Percentiles rank a stretch among this genome's conserved stretches.
These are phyloP conservation scores for Cladophialophora immunda DNA, from an alignment of 2,329 filamentous ascomycete species.

Conservation along the genomic window DNA sequence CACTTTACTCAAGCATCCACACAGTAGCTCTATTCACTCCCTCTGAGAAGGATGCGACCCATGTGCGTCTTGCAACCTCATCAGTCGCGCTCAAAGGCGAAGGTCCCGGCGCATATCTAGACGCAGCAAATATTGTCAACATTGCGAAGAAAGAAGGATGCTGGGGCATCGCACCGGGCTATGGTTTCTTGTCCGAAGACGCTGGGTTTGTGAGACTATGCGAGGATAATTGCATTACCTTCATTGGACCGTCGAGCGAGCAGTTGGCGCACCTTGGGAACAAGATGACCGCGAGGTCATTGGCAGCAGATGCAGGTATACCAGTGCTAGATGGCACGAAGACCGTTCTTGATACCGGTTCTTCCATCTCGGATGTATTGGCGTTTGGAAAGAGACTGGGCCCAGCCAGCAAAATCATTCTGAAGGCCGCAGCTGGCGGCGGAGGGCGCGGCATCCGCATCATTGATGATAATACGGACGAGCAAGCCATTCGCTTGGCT, in stretches of 20 bases:
- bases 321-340: conserved; percentile 94
- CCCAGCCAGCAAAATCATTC: conserved; percentile 80
- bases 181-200: conserved; percentile 97
- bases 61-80: conserved; percentile 98
- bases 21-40: conserved; percentile 69
- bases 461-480: conserved; percentile 80
- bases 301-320: conserved; percentile 91
- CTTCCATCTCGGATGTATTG: conserved; percentile 89
- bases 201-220: conserved; percentile 94
- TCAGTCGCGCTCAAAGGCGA: conserved; percentile 98
- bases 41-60: conserved; percentile 98
- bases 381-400: conserved; percentile 66
- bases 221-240: conserved; percentile 93
- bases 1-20: conserved; percentile 95
- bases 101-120: conserved; percentile 94
- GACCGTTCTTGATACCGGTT: conserved; percentile 86
- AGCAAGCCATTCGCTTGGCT: conserved; percentile 72
- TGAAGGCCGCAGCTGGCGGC: conserved; percentile 98
- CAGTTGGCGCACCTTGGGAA: conserved; percentile 94
- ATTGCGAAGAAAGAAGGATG: conserved; percentile 94
- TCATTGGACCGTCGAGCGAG: conserved; percentile 87
- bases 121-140: conserved; percentile 97
- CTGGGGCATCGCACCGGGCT: conserved; percentile 97
- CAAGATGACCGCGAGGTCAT: conserved; percentile 92
- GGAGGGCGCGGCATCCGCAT: conserved; percentile 99